A percentile compares a stretch with the other conserved stretches of the same genome.
These are phyloP conservation scores for Melanogaster broomeanus DNA, from an alignment of 768 basidiomycete genomes.

Conservation along the genomic window DNA sequence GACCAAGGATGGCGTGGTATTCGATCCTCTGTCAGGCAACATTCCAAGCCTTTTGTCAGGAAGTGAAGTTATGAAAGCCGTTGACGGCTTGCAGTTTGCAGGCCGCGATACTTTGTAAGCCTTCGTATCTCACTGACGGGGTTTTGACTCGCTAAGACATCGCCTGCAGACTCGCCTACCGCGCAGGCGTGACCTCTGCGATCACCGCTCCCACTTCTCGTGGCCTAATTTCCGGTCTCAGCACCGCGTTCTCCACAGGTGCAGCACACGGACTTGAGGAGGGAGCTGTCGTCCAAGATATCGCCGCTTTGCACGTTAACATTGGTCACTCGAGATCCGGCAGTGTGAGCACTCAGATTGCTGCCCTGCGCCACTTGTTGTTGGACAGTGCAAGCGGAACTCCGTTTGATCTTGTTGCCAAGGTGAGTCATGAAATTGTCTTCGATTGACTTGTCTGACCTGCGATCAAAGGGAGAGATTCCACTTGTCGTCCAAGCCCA, in stretches of 20 bases:
- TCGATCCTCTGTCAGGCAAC: constrained; percentile 38
- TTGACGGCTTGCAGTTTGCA: constrained; percentile 72
- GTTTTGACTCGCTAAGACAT: constrained; percentile 2
- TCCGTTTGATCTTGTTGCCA: constrained; percentile 43
- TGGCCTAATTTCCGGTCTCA: constrained; percentile 58
- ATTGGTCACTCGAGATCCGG: constrained; percentile 46
- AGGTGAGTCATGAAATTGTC: constrained; percentile 34
- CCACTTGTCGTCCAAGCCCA: constrained; percentile 75
- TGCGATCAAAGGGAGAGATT: constrained; percentile 53
- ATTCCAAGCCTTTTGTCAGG: constrained; percentile 39
- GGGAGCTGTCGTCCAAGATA: constrained; percentile 61
- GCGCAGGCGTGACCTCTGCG: constrained; percentile 61
- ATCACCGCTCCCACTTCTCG: constrained; percentile 55
- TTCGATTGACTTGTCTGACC: background rate
- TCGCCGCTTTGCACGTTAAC: constrained; percentile 61
- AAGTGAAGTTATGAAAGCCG: constrained; percentile 53
- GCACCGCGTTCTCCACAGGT: constrained; percentile 58
- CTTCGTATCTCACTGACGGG: constrained; percentile 3
- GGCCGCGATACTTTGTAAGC: constrained; percentile 58
- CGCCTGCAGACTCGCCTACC: constrained; percentile 59
- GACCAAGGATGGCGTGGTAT: constrained; percentile 59
- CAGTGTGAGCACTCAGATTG: constrained; percentile 83
- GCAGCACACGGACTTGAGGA: constrained; percentile 54
- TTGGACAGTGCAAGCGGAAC: constrained; percentile 30
- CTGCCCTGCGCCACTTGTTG: constrained; percentile 66